Conservation (phyloP, 2,329 filamentous ascomycete species). For the Microsporum ferrugineum region DNA sequence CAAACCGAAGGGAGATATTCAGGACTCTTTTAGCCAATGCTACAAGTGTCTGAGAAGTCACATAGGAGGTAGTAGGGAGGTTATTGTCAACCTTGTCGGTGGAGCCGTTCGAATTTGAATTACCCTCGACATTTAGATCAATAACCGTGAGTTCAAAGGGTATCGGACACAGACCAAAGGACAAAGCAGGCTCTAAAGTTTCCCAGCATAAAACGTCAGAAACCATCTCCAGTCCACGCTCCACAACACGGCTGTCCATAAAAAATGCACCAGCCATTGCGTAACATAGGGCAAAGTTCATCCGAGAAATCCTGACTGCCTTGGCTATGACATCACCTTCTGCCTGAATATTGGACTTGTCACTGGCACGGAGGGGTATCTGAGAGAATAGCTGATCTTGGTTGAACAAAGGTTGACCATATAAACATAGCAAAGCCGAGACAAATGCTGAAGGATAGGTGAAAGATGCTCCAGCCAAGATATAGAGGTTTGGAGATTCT, state of each 20-base stretch:
- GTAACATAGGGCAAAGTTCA: slow-evolving; percentile 25
- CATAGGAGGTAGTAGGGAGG: background rate
- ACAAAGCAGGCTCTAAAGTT: slow-evolving; percentile 21
- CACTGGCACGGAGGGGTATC: slow-evolving; percentile 13
- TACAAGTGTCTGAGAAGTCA: background rate
- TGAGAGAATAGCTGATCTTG: slow-evolving; percentile 11
- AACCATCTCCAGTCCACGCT: slow-evolving; percentile 20
- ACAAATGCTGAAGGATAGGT: slow-evolving; percentile 19
- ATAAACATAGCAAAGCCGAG: slow-evolving; percentile 20
- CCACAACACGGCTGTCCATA: slow-evolving; percentile 16
- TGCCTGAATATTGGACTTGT: background rate
- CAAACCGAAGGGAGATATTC: slow-evolving; percentile 18
- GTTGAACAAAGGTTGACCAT: slow-evolving; percentile 18
- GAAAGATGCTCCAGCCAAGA: slow-evolving; percentile 17
- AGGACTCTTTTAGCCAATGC: slow-evolving; percentile 13
- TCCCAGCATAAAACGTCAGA: slow-evolving; percentile 20
- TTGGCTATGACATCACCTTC: slow-evolving; percentile 6
- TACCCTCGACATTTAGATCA: background rate
- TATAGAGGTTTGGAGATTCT: slow-evolving; percentile 12
- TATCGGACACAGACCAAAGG: slow-evolving; percentile 19
- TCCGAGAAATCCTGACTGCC: slow-evolving; percentile 15
- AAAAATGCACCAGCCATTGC: slow-evolving; percentile 24
- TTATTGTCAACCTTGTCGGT: slow-evolving; percentile 2
- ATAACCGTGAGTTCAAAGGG: slow-evolving; percentile 16
- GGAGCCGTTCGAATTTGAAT: slow-evolving; percentile 2